Evolutionary conservation across 768 basidiomycete genomes (phyloP), one percentile per base, ranked within the genome.

Genomic region (Serendipita sp.): DNA sequence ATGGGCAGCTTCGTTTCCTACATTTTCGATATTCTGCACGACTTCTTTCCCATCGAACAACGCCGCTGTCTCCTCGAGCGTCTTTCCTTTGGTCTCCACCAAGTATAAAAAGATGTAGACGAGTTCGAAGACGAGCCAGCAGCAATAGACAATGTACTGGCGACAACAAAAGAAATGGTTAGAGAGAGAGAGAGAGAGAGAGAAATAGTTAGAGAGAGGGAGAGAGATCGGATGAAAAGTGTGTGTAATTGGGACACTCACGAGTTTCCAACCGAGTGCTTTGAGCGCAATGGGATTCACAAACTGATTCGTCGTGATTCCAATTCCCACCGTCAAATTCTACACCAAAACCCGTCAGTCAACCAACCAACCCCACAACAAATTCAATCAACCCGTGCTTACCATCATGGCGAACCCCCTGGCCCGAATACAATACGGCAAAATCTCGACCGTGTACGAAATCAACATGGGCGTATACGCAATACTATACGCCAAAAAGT

Each of bases 331-430:
- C 3, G 77, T 76, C 62, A 87, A 74, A 71, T 85, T 85, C 84
- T 85, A 68, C 2, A 65, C 1, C 16, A 10, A 30, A 15, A 11
- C 16, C 30, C n/a, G n/a, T n/a, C n/a, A n/a, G n/a, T n/a, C n/a
- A n/a, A n/a, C n/a, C n/a, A n/a, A n/a, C n/a, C n/a, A n/a, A n/a
- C n/a, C n/a, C n/a, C n/a, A n/a, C n/a, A n/a, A n/a, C n/a, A n/a
- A n/a, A n/a, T n/a, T n/a, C n/a, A 11, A 46, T 11, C n/a, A n/a
- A 11, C 45, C 11, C n/a, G n/a, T n/a, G 71, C 77, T 16, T 66
- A 84, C 85, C 84, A 89, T 88, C 41, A 88, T 71, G 5, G 87
- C 84, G 67, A 88, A 85, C 0, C 89, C 23, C 23, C 23, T 23
- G 23, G 23, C 23, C 23, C 23, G 23, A 23, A 23, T 23, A 23